Percentiles rank a stretch among this genome's conserved stretches.
Conservation (phyloP, 2,329 filamentous ascomycete species). For the Clonostachys sp. region DNA sequence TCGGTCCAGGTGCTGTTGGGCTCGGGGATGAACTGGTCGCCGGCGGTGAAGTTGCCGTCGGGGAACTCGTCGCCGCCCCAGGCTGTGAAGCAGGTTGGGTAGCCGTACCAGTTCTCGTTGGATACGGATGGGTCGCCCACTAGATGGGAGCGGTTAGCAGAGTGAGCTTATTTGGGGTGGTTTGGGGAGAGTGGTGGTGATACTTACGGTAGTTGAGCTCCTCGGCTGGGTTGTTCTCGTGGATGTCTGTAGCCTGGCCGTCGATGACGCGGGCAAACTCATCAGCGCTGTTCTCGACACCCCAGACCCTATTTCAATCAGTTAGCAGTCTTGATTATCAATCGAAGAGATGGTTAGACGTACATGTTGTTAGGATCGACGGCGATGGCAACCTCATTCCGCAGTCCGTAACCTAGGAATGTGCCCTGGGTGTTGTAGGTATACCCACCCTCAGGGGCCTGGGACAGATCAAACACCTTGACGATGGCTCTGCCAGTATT, state of each 20-base stretch:
- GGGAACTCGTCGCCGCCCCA: constrained; percentile 34
- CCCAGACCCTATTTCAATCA: constrained; percentile 31
- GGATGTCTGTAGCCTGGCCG: constrained; percentile 40
- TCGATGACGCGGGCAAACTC: constrained; percentile 41
- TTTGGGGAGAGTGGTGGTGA: neutral
- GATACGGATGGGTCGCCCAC: constrained; percentile 18
- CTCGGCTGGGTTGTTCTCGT: constrained; percentile 59
- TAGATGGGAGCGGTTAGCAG: neutral
- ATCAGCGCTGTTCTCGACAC: constrained; percentile 48
- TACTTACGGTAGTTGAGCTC: constrained; percentile 57
- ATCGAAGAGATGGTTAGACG: neutral
- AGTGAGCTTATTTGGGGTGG: neutral
- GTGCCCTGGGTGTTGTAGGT: constrained; percentile 31
- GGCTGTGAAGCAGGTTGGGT: constrained; percentile 55
- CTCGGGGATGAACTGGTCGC: constrained; percentile 28
- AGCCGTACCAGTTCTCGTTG: constrained; percentile 43
- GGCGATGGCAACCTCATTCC: constrained; percentile 59
- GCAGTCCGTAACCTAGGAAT: constrained; percentile 37
- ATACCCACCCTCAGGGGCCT: constrained; percentile 24
- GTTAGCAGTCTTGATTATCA: neutral
- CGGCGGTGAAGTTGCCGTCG: constrained; percentile 20
- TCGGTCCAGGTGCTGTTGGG: constrained; percentile 28
- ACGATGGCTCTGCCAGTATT: constrained; percentile 24
- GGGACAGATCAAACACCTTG: constrained; percentile 33
- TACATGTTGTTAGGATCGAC: constrained; percentile 33